Evolutionary conservation across 1,284 basidiomycete genomes (phyloP), one percentile per base, ranked within the genome.

Genomic region (Cystobasidiaceae sp.): DNA sequence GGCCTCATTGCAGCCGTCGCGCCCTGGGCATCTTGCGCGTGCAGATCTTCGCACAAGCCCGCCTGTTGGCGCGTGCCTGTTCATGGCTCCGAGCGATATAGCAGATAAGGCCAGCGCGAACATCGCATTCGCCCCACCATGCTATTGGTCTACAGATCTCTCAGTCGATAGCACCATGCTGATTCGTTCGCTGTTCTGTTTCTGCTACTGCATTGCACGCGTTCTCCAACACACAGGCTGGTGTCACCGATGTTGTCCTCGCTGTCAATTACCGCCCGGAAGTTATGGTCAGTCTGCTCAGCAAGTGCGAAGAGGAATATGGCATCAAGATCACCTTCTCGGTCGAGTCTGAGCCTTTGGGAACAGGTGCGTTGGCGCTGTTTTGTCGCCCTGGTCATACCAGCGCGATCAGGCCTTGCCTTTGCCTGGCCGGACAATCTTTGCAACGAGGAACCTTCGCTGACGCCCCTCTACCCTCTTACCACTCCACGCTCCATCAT

Each of bases 191-290:
- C 25, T 28, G 21, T 7, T 30, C 44, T 37, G 7, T 41, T 25
- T 19, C 27, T 49, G 19, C 19, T 28, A 30, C 28, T 3, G 37
- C 41, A 33, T 13, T 5, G 21, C 4, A 2, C 33, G 23, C 21
- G 27, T 25, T 3, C 13, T 2, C 45, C 13, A 17, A 25, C 34
- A 39, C 43, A 13, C 67, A 80, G 78, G 81, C 80, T 64, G 81
- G 81, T 57, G 81, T 82, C 72, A 81, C 78, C 71, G 80, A 81
- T 72, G 79, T 82, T 68, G 81, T 82, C 52, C 78, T 82, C 58
- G 81, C 81, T 34, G 81, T 82, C 73, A 81, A 81, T 75, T 81
- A 81, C 74, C 75, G 80, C 51, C 80, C 80, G 19, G 80, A 81
- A 71, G 80, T 82, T 69, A 82, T 82, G 81, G 80, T 81, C 51